phyloP scores from a whole-genome alignment of 805 yeast species.

The Pichia paraexigua region DNA sequence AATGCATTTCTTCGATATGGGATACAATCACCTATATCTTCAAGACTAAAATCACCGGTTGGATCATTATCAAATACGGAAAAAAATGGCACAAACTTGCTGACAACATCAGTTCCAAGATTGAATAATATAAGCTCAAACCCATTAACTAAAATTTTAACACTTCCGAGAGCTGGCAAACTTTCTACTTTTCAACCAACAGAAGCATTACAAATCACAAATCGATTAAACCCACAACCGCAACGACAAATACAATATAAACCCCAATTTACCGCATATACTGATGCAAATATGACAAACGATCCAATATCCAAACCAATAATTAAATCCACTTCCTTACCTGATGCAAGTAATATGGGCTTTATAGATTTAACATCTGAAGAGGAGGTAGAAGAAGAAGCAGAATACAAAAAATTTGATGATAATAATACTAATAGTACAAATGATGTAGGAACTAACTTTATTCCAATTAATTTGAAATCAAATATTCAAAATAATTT shows the following conservation, averaged over 20 bases:
- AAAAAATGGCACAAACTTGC: not conserved
- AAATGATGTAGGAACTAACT: not conserved
- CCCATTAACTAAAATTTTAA: not conserved
- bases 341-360: not conserved
- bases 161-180: not conserved
- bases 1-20: not conserved
- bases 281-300: not conserved
- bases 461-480: not conserved
- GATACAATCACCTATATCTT: not conserved
- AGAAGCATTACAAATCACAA: not conserved
- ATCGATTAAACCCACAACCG: not conserved
- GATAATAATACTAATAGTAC: not conserved
- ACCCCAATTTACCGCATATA: not conserved
- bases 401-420: not conserved
- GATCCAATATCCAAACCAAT: not conserved
- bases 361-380: slow-evolving; percentile 4
- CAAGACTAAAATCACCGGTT: not conserved
- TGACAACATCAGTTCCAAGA: not conserved
- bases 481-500: not conserved
- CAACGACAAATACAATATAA: not conserved
- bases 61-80: not conserved
- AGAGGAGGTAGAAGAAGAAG: not conserved
- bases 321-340: not conserved
- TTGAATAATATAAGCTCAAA: not conserved
- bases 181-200: not conserved